Evolutionary conservation across 441 rosid genomes (phyloP).

Genomic region (Kokia cookei): DNA sequence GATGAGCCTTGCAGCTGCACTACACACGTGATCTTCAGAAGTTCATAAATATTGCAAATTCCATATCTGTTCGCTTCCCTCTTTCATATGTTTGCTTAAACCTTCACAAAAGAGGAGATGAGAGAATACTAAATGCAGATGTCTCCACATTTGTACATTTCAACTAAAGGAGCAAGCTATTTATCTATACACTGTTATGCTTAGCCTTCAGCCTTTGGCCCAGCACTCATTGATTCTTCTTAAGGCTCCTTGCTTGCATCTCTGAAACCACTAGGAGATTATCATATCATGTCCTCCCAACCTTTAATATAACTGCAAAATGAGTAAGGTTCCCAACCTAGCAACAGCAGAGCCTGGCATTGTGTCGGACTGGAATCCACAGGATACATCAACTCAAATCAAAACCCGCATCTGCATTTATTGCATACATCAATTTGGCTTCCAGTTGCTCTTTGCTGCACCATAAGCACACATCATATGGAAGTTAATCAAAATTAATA

Average conservation of each 20-base stretch:
- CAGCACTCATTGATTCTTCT: neutral
- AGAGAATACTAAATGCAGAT: neutral
- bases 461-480: conserved; percentile 1
- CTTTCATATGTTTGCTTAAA: neutral
- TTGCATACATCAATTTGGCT: conserved; percentile 78
- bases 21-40: neutral
- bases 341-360: neutral
- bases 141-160: neutral
- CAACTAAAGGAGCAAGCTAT: neutral
- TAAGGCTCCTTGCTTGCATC: neutral
- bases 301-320: neutral
- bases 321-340: neutral
- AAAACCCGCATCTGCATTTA: conserved; percentile 96
- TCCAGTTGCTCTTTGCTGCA: conserved; percentile 93
- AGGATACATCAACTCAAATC: conserved; percentile 69
- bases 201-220: neutral
- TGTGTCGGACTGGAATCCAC: neutral
- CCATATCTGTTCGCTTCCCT: neutral
- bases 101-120: neutral
- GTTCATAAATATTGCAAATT: neutral
- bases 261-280: neutral
- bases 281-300: neutral
- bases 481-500: neutral
- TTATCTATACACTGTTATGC: neutral
- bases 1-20: neutral